Evolutionary conservation across 805 yeast genomes (phyloP).

Genomic region (Candida parachauliodes): DNA sequence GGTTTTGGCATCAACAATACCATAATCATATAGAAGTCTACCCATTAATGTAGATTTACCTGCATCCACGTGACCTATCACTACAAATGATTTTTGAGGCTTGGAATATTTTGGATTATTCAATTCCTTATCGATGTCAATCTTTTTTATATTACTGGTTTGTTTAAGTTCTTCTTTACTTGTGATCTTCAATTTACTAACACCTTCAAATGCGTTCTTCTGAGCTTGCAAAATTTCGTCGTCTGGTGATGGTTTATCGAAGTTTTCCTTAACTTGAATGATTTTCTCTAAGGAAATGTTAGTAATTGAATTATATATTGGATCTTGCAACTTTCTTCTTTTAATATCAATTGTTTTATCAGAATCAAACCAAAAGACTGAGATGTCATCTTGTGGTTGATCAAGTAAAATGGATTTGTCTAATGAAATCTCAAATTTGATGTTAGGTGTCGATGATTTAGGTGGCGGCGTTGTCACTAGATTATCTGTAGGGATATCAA

Average conservation of each 20-base stretch:
- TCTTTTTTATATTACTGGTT: constrained; percentile 41
- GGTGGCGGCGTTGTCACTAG: not conserved
- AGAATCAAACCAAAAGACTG: constrained; percentile 15
- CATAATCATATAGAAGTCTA: constrained; percentile 60
- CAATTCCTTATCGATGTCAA: constrained; percentile 42
- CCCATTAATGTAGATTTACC: constrained; percentile 84
- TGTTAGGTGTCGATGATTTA: not conserved
- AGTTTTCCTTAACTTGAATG: constrained; percentile 48
- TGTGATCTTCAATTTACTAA: constrained; percentile 24
- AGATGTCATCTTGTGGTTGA: constrained; percentile 14
- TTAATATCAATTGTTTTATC: constrained; percentile 13
- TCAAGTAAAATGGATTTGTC: constrained; percentile 9
- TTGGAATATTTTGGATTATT: constrained; percentile 33
- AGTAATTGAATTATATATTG: constrained; percentile 35
- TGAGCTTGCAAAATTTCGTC: constrained; percentile 65
- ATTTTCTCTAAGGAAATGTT: constrained; percentile 34
- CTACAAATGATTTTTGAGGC: constrained; percentile 68
- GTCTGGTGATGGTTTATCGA: constrained; percentile 77
- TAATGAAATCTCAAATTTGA: constrained; percentile 7
- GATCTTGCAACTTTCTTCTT: constrained; percentile 18
- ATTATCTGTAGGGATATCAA: too few species aligned
- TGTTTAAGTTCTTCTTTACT: constrained; percentile 11
- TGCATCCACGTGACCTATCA: constrained; percentile 84
- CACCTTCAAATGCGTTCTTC: constrained; percentile 35
- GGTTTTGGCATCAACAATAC: constrained; percentile 62